Evolutionary conservation across 257 asterid genomes (phyloP), one percentile per base, ranked within the genome.

Genomic region (Gentiana straminea): DNA sequence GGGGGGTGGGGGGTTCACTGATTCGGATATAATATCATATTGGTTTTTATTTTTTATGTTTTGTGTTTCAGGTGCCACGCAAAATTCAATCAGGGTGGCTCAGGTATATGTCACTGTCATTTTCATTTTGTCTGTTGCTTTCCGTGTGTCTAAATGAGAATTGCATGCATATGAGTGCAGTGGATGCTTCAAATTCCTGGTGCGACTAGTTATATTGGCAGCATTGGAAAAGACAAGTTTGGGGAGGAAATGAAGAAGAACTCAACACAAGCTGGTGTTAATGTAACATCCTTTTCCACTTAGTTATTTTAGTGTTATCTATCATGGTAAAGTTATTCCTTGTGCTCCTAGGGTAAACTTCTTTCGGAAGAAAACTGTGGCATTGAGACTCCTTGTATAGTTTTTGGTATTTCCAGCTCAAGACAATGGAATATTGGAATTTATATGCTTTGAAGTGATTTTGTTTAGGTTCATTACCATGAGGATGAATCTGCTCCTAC

Each of bases 51-150:
- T 52, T 11, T 7, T 33, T 13, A 52, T 34, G 13, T 52, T 2
- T 46, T 54, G 35, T 47, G 49, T 46, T 73, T 68, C 79, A 91
- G 98, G 98, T 57, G 94, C 99, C 39, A 92, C 99, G 15, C 99
- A 88, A 61, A 92, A 92, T 64, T 83, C 97, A 58, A 92, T 92
- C 64, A 77, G 93, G 79, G 94, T 92, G 69, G 97, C 97, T 59
- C 97, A 92, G 91, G 99, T 88, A 68, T 57, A 44, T 46, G 50
- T 61, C 58, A 33, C 53, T 55, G 34, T 55, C 55, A 60, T 33
- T 46, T 52, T 45, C 52, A 55, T 32, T 12, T 52, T 55, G 57
- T n/a, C 36, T 13, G 37, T 49, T 51, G 33, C 38, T 3, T 55
- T 3, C 45, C 35, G 2, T n/a, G 13, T 36, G n/a, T 5, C 13